Conservation (phyloP, 352 stramenopile species). For the Globisporangium abappressorium region DNA sequence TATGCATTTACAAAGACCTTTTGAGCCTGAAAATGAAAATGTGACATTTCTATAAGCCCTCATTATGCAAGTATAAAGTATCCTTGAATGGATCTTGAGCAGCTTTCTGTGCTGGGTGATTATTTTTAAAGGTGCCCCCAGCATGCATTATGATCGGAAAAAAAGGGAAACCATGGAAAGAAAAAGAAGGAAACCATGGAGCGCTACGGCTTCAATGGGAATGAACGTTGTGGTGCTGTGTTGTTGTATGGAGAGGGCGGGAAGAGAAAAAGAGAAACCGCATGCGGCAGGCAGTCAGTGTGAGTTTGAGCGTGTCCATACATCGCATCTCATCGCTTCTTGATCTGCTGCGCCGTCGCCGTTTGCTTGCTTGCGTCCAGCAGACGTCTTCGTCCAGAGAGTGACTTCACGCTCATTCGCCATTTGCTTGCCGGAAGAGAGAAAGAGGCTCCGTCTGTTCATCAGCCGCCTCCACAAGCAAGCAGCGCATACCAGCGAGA, state of each 20-base stretch:
- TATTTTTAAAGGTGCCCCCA: slow-evolving; percentile 3
- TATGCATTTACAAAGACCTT: neutral
- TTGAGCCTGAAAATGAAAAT: neutral
- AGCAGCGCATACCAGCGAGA: neutral
- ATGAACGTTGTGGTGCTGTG: neutral
- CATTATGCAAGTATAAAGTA: neutral
- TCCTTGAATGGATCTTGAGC: neutral
- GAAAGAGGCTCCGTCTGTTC: neutral
- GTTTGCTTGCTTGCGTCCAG: neutral
- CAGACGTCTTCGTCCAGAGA: neutral
- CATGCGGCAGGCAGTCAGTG: neutral
- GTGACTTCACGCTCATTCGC: neutral
- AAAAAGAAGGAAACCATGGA: neutral
- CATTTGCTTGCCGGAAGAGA: neutral
- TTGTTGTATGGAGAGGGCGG: neutral
- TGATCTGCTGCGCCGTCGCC: neutral
- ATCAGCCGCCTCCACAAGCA: neutral
- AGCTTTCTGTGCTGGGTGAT: neutral
- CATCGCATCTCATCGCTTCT: neutral
- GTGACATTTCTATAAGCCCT: neutral
- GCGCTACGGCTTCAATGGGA: neutral
- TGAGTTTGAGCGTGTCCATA: neutral
- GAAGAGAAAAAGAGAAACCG: slow-evolving; percentile 6
- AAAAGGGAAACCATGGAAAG: slow-evolving; percentile 8
- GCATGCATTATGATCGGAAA: neutral